phyloP scores from a whole-genome alignment of 148 eudicot genomes.

The Amaranthus hypochondriacus region DNA sequence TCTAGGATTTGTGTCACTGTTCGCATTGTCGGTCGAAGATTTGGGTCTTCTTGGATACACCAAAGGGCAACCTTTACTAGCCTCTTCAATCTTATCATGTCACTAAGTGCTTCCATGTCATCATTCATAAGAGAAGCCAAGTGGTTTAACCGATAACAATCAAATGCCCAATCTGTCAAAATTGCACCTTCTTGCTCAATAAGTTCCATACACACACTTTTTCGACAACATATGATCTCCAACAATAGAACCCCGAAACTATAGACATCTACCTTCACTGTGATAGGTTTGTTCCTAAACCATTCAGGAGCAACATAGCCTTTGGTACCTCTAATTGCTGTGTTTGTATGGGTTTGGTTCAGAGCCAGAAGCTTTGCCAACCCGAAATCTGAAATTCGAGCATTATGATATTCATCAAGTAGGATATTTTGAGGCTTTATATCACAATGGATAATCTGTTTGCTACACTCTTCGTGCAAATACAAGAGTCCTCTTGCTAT shows the following conservation, averaged over 20 bases:
- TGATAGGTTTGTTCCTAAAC: slow-evolving; percentile 52
- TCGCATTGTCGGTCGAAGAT: slow-evolving; percentile 40
- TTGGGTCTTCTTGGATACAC: slow-evolving; percentile 50
- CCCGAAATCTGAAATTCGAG: slow-evolving; percentile 60
- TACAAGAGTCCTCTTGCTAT: slow-evolving; percentile 42
- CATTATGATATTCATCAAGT: slow-evolving; percentile 43
- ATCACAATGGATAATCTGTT: slow-evolving; percentile 65
- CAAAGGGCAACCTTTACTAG: slow-evolving; percentile 36
- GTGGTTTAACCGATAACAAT: slow-evolving; percentile 26
- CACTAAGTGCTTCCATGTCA: slow-evolving; percentile 19
- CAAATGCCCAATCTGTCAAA: slow-evolving; percentile 43
- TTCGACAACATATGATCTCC: slow-evolving; percentile 40
- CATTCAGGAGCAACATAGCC: slow-evolving; percentile 75
- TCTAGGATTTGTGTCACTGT: slow-evolving; percentile 37
- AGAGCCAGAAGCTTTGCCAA: slow-evolving; percentile 51
- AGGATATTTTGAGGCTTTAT: slow-evolving; percentile 62
- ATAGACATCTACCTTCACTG: slow-evolving; percentile 48
- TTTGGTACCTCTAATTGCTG: slow-evolving; percentile 58
- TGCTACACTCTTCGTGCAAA: slow-evolving; percentile 52
- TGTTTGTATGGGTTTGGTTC: slow-evolving; percentile 42
- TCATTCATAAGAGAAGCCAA: slow-evolving; percentile 13
- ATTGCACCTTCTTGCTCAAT: slow-evolving; percentile 10
- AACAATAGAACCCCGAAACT: slow-evolving; percentile 47
- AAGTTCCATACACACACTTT: slow-evolving; percentile 11
- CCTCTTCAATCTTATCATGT: background rate